Conservation (phyloP, 2,329 filamentous ascomycete species). For the Boeremia lycopersici region DNA sequence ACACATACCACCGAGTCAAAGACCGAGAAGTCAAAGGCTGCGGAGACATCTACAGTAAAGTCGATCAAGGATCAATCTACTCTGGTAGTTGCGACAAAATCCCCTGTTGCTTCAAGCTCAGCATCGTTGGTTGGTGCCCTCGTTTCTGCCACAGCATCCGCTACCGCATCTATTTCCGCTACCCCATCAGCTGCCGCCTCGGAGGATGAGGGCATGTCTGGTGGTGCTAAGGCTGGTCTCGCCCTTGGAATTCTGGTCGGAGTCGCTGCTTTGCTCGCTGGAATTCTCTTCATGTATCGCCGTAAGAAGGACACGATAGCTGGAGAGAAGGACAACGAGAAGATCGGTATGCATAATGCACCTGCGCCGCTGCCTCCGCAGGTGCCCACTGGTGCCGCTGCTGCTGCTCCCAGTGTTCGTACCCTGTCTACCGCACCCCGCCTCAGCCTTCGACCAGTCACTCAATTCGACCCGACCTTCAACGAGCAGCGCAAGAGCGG, state of each 20-base stretch:
- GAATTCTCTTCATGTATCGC: constrained; percentile 74
- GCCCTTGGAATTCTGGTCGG: constrained; percentile 79
- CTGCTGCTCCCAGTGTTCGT: constrained; percentile 44
- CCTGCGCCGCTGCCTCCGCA: constrained; percentile 37
- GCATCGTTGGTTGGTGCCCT: constrained; percentile 20
- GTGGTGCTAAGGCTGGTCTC: constrained; percentile 74
- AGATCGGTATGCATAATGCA: constrained; percentile 40
- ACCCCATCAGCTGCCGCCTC: constrained; percentile 32
- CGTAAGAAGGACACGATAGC: constrained; percentile 69
- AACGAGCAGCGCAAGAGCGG: constrained; percentile 50
- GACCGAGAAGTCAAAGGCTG: constrained; percentile 19
- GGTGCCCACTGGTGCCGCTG: constrained; percentile 18
- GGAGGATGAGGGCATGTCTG: constrained; percentile 49
- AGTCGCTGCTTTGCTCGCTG: constrained; percentile 68
- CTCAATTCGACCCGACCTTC: constrained; percentile 78
- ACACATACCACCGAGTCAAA: constrained; percentile 20
- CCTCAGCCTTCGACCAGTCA: constrained; percentile 82
- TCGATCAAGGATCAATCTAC: constrained; percentile 29
- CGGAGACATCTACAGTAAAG: constrained; percentile 22
- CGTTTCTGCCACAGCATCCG: constrained; percentile 27
- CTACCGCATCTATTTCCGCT: constrained; percentile 33
- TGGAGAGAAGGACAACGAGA: constrained; percentile 53
- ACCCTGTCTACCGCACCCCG: constrained; percentile 70
- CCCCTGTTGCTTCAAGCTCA: constrained; percentile 23
- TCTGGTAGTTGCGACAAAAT: constrained; percentile 37